These are phyloP conservation scores for Cymbopogon flexuosus DNA, from an alignment of 202 grass and related monocot species.

Conservation along the genomic window DNA sequence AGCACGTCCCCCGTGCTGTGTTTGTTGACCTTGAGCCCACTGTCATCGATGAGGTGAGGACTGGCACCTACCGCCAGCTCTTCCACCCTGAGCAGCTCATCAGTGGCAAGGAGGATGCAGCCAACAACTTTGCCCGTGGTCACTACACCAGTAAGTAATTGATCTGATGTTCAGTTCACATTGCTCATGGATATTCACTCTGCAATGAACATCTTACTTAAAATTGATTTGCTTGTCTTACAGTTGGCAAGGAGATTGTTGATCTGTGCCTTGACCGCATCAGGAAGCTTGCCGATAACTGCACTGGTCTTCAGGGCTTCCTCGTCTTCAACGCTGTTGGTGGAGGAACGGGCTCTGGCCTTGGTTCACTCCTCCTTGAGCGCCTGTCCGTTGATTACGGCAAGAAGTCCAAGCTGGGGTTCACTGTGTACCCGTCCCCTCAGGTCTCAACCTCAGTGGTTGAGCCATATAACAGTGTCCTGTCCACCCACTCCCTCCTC, in stretches of 20 bases:
- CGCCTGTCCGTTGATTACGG: conserved; percentile 80
- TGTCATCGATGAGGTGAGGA: conserved; percentile 88
- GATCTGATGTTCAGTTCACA: not conserved
- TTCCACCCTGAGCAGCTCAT: conserved; percentile 98
- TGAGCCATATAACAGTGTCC: conserved; percentile 88
- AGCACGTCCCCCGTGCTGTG: conserved; percentile 86
- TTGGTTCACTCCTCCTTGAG: conserved; percentile 82
- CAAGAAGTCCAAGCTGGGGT: conserved; percentile 86
- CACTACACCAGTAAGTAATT: conserved; percentile 73
- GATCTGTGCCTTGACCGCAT: conserved; percentile 83
- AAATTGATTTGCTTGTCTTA: not conserved
- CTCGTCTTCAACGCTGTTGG: conserved; percentile 85
- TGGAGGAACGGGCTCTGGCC: conserved; percentile 72
- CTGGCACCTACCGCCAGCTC: conserved; percentile 78
- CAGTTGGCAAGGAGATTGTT: conserved; percentile 91
- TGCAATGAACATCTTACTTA: not conserved
- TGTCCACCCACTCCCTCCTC: conserved; percentile 77
- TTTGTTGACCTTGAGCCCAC: conserved; percentile 93
- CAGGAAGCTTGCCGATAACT: conserved; percentile 86
- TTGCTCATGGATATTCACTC: rapidly evolving
- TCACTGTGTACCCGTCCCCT: conserved; percentile 80
- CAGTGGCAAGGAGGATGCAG: conserved; percentile 93
- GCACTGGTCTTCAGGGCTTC: conserved; percentile 81
- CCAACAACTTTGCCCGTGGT: conserved; percentile 95
- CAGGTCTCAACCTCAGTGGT: conserved; percentile 88